Percentiles rank a stretch among this genome's conserved stretches.
These are phyloP conservation scores for Hibiscus mutabilis DNA, from an alignment of 345 rosid genomes.

Conservation along the genomic window DNA sequence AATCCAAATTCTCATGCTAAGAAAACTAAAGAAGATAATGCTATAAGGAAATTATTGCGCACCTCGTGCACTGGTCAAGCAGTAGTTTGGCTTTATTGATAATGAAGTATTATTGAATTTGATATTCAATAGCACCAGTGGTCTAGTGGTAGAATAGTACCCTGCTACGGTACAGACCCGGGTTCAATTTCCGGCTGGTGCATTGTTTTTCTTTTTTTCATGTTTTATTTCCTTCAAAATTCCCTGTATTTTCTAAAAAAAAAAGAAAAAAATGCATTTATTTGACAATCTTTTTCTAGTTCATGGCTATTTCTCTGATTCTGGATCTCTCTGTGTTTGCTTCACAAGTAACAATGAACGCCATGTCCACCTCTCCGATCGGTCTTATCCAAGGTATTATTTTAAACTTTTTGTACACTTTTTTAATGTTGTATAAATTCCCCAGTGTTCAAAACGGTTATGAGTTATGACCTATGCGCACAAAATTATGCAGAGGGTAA, in stretches of 20 bases:
- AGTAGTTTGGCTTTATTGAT: too few species aligned
- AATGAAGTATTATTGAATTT: too few species aligned
- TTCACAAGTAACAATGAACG: constrained; percentile 19
- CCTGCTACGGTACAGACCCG: constrained; percentile 74
- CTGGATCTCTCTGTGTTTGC: neutral
- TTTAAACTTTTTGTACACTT: neutral
- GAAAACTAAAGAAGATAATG: too few species aligned
- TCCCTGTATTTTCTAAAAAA: too few species aligned
- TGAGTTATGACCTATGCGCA: neutral
- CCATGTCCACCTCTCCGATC: constrained; percentile 13
- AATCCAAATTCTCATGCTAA: too few species aligned
- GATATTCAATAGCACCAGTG: constrained; percentile 40
- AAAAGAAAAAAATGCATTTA: too few species aligned
- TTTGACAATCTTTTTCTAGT: too few species aligned
- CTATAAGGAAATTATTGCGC: too few species aligned
- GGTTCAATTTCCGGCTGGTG: constrained; percentile 67
- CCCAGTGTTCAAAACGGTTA: neutral
- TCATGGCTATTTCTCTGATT: neutral
- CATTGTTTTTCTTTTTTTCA: neutral
- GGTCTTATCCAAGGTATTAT: constrained; percentile 19
- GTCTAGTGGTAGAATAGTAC: constrained; percentile 87
- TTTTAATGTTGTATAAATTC: neutral
- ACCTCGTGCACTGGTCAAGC: too few species aligned
- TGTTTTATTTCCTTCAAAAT: too few species aligned
- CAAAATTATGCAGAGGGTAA: constrained; percentile 29